Evolutionary conservation across 2,329 filamentous ascomycete species (phyloP), one percentile per base, ranked within the genome.

Genomic region (Pyrenochaeta sp.): DNA sequence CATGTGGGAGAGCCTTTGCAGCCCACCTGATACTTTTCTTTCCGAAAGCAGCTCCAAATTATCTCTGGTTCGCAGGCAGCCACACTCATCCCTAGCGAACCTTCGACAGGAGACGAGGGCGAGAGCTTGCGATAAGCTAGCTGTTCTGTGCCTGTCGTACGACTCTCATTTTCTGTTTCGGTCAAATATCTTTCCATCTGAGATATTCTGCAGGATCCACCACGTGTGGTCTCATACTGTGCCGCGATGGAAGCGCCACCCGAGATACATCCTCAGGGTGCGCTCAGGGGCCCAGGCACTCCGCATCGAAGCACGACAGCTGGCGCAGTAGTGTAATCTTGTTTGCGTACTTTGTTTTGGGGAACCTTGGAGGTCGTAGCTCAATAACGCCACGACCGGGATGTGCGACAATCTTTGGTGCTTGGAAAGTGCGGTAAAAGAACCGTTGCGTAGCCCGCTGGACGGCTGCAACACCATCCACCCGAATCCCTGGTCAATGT

Each of bases 331-430:
- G 39, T 26, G 44, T 32, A 26, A 22, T 34, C 31, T 13, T 14
- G 31, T 21, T 9, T 41, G 26, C 36, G 41, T 40, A 39, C 36
- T 52, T 48, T 35, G 41, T 24, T 41, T 38, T 45, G 46, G 49
- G 52, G 36, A 41, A 44, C 39, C 52, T 48, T 48, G 27, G 28
- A 36, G 35, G 51, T 34, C 40, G 50, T 46, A 53, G 47, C 41
- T 51, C 52, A 63, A 65, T 63, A 64, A 61, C 64, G 59, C 65
- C 63, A 65, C 56, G 47, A 30, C 47, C 44, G 51, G 46, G 44
- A 52, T 37, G 60, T 65, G 54, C 51, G 48, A 65, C 60, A 43
- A 37, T 41, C 40, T 43, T 47, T 31, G 29, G 51, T 51, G 35
- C 35, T 48, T 43, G 44, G 38, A 50, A 54, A 44, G 40, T 38